Evolutionary conservation across 257 asterid genomes (phyloP).

Genomic region (Ophiorrhiza pumila): DNA sequence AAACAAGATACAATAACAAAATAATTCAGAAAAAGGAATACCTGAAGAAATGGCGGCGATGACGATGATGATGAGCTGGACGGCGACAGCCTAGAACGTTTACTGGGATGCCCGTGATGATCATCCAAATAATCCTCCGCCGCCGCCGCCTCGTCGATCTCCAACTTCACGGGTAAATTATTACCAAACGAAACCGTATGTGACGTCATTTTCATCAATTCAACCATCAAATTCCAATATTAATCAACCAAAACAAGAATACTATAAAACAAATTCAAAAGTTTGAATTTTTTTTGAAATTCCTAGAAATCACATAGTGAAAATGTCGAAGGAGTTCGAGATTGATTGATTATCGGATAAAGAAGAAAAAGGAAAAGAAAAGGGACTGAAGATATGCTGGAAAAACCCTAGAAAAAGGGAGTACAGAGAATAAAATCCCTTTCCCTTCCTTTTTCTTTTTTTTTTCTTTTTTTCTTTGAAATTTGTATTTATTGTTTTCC

Average conservation of each 20-base stretch:
- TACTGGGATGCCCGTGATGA: slow-evolving; percentile 40
- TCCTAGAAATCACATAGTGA: not conserved
- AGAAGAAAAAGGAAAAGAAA: not conserved
- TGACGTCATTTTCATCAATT: slow-evolving; percentile 36
- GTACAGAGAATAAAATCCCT: not conserved
- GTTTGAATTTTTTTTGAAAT: not conserved
- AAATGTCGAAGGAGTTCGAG: slow-evolving; percentile 6
- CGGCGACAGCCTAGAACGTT: slow-evolving; percentile 42
- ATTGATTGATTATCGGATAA: not conserved
- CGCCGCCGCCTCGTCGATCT: slow-evolving; percentile 25
- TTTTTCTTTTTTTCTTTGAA: no score
- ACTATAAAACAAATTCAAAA: not conserved
- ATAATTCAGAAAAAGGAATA: slow-evolving; percentile 6
- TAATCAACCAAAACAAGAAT: slow-evolving; percentile 1
- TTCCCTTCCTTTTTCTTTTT: not conserved
- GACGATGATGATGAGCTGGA: slow-evolving; percentile 19
- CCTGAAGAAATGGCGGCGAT: slow-evolving; percentile 39
- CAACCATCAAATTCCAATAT: slow-evolving; percentile 29
- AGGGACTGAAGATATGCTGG: not conserved
- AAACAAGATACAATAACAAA: not conserved
- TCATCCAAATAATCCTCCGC: slow-evolving; percentile 47
- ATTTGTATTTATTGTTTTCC: no score
- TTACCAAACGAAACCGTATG: slow-evolving; percentile 27
- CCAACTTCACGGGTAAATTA: slow-evolving; percentile 25
- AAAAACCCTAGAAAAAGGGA: not conserved